Evolutionary conservation across 371 early-diverging fungal species (phyloP).

Genomic region (Mucor sp.): DNA sequence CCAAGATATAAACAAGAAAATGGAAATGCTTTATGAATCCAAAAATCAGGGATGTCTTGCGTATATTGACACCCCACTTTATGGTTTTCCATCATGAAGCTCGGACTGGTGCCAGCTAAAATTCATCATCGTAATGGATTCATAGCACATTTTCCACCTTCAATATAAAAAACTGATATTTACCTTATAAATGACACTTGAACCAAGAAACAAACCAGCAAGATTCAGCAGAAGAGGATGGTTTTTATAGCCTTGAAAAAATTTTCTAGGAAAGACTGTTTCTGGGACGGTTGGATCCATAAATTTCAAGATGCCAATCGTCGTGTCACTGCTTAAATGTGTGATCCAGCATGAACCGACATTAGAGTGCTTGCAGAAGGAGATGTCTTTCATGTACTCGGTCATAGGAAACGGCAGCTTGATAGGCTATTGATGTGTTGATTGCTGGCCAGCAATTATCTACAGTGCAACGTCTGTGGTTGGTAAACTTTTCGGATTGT

Average conservation of each 20-base stretch:
- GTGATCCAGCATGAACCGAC: not conserved
- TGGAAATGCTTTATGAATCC: conserved; percentile 2
- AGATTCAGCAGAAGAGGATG: not conserved
- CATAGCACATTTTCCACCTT: not conserved
- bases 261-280: not conserved
- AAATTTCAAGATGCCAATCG: not conserved
- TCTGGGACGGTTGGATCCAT: not conserved
- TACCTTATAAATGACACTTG: not conserved
- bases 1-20: not conserved
- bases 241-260: not conserved
- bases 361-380: not conserved
- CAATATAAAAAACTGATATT: not conserved
- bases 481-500: too few species aligned
- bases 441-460: too few species aligned
- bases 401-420: too few species aligned
- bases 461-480: too few species aligned
- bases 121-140: conserved; percentile 22
- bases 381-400: too few species aligned
- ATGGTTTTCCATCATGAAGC: conserved; percentile 28
- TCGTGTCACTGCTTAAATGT: not conserved
- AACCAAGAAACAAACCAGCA: not conserved
- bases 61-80: conserved; percentile 28
- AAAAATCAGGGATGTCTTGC: conserved; percentile 27
- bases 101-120: conserved; percentile 38
- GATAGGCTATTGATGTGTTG: too few species aligned